These are phyloP conservation scores for Solanum paucissectum DNA, from an alignment of 257 asterid genomes.

Conservation along the genomic window DNA sequence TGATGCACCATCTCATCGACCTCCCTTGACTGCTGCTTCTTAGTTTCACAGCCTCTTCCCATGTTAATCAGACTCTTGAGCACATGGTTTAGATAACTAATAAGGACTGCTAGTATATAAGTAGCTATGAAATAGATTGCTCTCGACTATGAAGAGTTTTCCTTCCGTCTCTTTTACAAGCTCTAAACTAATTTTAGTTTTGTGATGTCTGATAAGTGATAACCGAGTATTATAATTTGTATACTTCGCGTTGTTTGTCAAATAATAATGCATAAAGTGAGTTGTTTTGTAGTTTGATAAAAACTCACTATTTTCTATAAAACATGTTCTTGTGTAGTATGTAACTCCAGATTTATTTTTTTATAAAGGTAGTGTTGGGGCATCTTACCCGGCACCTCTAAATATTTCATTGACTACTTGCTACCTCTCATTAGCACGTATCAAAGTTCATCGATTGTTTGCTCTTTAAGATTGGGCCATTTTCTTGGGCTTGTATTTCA, in stretches of 20 bases:
- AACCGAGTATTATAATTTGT: not conserved
- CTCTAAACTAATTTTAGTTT: not conserved
- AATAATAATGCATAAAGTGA: not conserved
- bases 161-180: not conserved
- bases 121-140: not conserved
- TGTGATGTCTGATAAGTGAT: not conserved
- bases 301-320: not conserved
- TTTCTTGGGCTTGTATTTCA: not conserved
- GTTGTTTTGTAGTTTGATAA: not conserved
- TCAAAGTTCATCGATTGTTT: not conserved
- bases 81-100: not conserved
- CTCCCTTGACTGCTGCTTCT: constrained; percentile 52
- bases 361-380: not conserved
- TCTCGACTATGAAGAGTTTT: not conserved
- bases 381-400: not conserved
- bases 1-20: constrained; percentile 10
- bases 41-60: not conserved
- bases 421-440: not conserved
- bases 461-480: not conserved
- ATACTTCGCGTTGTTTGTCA: not conserved
- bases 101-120: not conserved
- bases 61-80: not conserved
- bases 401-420: too few species aligned
- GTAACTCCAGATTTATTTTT: not conserved
- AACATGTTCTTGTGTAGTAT: not conserved